Evolutionary conservation across 305 asterid species (phyloP).

Genomic region (Fraxinus greggii): DNA sequence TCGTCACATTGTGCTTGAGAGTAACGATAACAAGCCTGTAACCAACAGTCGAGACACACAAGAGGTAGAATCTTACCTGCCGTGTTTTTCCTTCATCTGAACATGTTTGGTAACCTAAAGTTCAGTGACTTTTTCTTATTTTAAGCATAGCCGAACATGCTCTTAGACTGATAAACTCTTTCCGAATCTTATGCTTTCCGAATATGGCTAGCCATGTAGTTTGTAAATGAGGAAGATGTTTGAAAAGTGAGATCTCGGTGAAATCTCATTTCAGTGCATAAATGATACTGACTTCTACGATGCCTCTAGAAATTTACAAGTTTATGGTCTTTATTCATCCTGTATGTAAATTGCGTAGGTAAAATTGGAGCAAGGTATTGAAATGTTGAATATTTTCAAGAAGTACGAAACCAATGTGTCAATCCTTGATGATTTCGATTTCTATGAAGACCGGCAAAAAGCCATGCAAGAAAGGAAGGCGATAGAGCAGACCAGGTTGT

Average conservation of each 20-base stretch:
- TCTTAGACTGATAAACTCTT: neutral
- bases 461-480: conserved; percentile 9
- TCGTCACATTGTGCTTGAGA: conserved; percentile 19
- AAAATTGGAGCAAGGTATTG: conserved; percentile 12
- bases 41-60: conserved; percentile 19
- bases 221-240: neutral
- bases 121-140: neutral
- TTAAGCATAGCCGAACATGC: neutral
- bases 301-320: neutral
- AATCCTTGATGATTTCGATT: conserved; percentile 15
- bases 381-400: conserved; percentile 18
- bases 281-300: neutral
- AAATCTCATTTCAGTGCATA: neutral
- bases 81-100: neutral
- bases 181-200: neutral
- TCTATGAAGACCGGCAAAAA: conserved; percentile 13
- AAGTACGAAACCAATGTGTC: conserved; percentile 4
- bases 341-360: neutral
- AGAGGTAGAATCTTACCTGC: conserved; percentile 12
- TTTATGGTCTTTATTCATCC: neutral
- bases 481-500: neutral
- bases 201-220: neutral
- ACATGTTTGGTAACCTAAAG: neutral
- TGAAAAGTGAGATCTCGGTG: neutral
- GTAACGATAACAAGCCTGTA: conserved; percentile 16